Evolutionary conservation across 2,329 filamentous ascomycete genomes (phyloP).

Genomic region (Aspergillus pseudoglaucus): DNA sequence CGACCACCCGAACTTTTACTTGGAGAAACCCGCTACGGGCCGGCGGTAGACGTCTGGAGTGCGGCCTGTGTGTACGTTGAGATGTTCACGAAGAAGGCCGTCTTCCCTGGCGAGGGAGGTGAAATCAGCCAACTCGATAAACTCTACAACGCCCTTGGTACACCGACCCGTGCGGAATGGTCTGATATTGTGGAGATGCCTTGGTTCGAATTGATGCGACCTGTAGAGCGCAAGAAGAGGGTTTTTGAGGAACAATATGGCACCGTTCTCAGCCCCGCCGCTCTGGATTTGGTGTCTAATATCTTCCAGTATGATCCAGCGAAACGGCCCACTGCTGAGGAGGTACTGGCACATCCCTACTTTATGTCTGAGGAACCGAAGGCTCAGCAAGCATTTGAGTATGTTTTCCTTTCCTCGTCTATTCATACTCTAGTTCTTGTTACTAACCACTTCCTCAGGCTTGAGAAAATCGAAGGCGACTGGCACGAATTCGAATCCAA

Average conservation of each 20-base stretch:
- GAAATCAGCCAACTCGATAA: conserved; percentile 95
- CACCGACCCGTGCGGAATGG: conserved; percentile 79
- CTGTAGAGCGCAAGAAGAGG: conserved; percentile 63
- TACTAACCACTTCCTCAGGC: conserved; percentile 40
- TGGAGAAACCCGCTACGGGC: conserved; percentile 83
- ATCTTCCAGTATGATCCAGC: conserved; percentile 90
- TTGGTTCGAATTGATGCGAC: conserved; percentile 89
- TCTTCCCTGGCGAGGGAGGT: conserved; percentile 92
- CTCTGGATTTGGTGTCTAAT: conserved; percentile 70
- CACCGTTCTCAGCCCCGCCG: conserved; percentile 67
- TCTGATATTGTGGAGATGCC: conserved; percentile 86
- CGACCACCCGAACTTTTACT: conserved; percentile 83
- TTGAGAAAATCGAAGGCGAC: conserved; percentile 77
- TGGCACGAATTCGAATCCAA: conserved; percentile 99
- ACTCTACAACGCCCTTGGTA: conserved; percentile 89
- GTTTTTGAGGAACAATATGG: conserved; percentile 79
- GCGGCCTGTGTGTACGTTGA: conserved; percentile 95
- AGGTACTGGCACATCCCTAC: conserved; percentile 81
- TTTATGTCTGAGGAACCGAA: conserved; percentile 76
- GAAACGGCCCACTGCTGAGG: conserved; percentile 72
- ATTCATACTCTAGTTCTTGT: neutral
- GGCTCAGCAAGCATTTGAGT: conserved; percentile 74
- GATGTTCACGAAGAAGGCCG: conserved; percentile 87
- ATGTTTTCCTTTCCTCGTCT: conserved; percentile 38
- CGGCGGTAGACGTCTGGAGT: conserved; percentile 92